Conservation (phyloP, 1,139 yeast genomes). For the Pichia cactophila region DNA sequence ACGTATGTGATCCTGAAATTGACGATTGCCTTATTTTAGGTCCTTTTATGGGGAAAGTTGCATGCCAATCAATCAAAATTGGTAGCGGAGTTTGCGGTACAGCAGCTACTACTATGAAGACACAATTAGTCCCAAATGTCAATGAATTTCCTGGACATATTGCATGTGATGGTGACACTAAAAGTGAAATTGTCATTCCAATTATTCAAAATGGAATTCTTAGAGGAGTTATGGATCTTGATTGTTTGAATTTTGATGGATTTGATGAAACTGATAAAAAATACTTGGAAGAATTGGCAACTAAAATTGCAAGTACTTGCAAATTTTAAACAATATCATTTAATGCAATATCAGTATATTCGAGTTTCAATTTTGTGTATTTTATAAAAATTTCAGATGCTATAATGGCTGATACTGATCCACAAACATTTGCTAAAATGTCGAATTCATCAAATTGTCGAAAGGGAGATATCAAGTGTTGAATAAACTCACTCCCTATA, state of each 20-base stretch:
- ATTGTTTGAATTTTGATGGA: conserved; percentile 57
- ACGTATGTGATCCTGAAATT: conserved; percentile 41
- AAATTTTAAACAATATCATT: conserved; percentile 22
- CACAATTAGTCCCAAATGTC: conserved; percentile 76
- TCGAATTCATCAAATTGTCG: conserved; percentile 25
- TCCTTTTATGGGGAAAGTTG: conserved; percentile 96
- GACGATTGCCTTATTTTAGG: conserved; percentile 57
- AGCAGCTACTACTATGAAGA: conserved; percentile 50
- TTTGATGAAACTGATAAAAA: conserved; percentile 57
- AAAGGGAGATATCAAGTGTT: conserved; percentile 22
- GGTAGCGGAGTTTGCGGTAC: conserved; percentile 92
- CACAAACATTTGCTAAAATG: conserved; percentile 23
- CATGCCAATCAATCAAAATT: conserved; percentile 72
- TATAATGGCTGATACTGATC: conserved; percentile 22
- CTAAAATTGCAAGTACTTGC: conserved; percentile 42
- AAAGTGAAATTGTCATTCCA: conserved; percentile 91
- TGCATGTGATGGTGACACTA: conserved; percentile 94
- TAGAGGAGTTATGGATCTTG: conserved; percentile 80
- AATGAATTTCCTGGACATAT: conserved; percentile 82
- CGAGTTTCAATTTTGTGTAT: neutral
- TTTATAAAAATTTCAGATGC: conserved; percentile 13
- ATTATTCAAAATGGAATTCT: conserved; percentile 35
- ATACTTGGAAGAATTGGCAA: conserved; percentile 54
- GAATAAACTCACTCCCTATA: conserved; percentile 27
- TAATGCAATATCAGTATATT: neutral